Base-by-base conservation (phyloP, 305 asterid genomes). In the Solanum chacoense region DNA sequence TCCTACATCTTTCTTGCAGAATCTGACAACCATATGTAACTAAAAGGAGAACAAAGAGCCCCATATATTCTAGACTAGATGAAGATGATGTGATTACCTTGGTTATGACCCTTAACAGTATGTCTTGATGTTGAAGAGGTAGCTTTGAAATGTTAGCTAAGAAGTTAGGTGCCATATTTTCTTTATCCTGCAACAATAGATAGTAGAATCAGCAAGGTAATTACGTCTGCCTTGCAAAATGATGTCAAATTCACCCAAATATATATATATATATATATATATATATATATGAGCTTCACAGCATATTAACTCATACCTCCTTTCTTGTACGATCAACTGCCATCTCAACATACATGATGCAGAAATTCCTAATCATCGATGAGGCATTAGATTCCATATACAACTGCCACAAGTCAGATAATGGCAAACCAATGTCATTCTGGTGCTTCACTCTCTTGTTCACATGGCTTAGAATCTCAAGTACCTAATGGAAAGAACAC, bases 401-500 rank as follows among this genome's bases (percentile, higher is more conserved):
- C 90, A 96, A 90, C 72, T 93, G 93, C 99, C 99, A 97, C 85
- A 97, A 92, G 73, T 94, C 98, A 77, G 91, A 84, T 75, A 96
- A 88, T 32, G 99, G 98, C 90, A 97, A 93, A 87, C 96, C 96
- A 91, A 96, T 94, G 37, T 88, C 92, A 50, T 45, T 90, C 93
- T 94, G 99, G 91, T 96, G 95, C 91, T 96, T 97, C 89, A 96
- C 97, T 93, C 99, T 94, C 94, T 95, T 95, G 96, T 97, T 97
- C 88, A 96, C 98, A 73, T 97, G 99, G 90, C 95, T 95, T 91
- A 96, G 91, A 91, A 97, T 93, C 93, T 97, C 99, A 84, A 97
- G 93, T 90, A 97, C 99, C 99, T 97, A 90, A 73, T 36, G 32
- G 77, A 91, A 34, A 85, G 42, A 92, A 75, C 81, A 90, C 73